These are phyloP conservation scores for Populus hybrid DNA, from an alignment of 441 rosid species.

Conservation along the genomic window DNA sequence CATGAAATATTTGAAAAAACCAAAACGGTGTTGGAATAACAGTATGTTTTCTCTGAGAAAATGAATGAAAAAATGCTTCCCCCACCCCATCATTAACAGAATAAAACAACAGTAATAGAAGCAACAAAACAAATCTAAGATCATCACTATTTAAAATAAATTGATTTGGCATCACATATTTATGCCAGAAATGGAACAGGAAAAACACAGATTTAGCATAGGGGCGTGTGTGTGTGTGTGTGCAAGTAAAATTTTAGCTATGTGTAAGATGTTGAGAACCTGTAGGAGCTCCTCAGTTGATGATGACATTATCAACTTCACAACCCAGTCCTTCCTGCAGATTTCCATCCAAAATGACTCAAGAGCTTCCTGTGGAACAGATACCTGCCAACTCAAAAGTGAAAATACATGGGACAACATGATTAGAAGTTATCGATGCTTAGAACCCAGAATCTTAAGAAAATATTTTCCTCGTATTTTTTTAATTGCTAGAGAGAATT, in stretches of 20 bases:
- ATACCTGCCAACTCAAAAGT: conserved; percentile 48
- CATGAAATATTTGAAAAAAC: not conserved
- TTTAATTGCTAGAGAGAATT: not conserved
- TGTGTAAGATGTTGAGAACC: conserved; percentile 35
- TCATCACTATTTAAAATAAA: not conserved
- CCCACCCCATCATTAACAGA: not conserved
- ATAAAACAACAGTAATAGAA: not conserved
- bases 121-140: not conserved
- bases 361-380: conserved; percentile 79
- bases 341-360: conserved; percentile 70
- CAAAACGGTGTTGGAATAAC: not conserved
- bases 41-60: not conserved
- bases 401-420: conserved; percentile 1
- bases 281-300: conserved; percentile 70
- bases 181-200: not conserved
- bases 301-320: conserved; percentile 51
- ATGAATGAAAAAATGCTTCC: not conserved
- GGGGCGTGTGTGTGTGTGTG: too few relatives aligned
- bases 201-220: not conserved
- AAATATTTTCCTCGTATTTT: not conserved
- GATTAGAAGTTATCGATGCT: not conserved
- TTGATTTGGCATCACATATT: not conserved
- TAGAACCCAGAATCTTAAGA: not conserved
- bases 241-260: not conserved
- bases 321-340: conserved; percentile 55